Conservation (phyloP, 306 rosid species). For the Sindora glabra region DNA sequence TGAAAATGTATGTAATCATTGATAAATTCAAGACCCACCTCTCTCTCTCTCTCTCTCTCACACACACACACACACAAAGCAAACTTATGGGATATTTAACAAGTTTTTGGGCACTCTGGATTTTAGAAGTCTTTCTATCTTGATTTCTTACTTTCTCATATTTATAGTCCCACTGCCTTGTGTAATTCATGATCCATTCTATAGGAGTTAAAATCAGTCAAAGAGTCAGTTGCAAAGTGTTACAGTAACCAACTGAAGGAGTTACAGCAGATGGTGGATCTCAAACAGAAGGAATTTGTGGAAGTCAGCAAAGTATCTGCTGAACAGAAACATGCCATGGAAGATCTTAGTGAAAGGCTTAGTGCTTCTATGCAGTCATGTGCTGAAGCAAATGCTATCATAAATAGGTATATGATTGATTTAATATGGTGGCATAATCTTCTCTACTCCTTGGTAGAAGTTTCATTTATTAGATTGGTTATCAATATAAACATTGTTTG, state of each 20-base stretch:
- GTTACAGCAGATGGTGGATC: slow-evolving; percentile 51
- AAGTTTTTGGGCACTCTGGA: slow-evolving; percentile 3
- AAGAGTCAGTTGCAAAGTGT: slow-evolving; percentile 52
- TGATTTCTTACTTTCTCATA: neutral
- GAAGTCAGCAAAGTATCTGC: slow-evolving; percentile 52
- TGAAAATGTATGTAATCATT: slow-evolving; percentile 52
- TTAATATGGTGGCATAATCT: neutral
- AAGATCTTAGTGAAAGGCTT: slow-evolving; percentile 79
- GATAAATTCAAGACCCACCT: neutral
- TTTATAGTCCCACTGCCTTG: neutral
- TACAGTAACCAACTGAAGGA: slow-evolving; percentile 59
- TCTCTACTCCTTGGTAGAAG: neutral
- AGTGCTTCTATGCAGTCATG: slow-evolving; percentile 77
- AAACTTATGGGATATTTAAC: neutral
- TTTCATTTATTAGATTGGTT: slow-evolving; percentile 3
- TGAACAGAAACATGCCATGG: slow-evolving; percentile 65
- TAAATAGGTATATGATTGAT: slow-evolving; percentile 52
- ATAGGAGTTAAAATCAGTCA: slow-evolving; percentile 69
- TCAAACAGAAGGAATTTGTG: slow-evolving; percentile 59
- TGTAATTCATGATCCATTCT: slow-evolving; percentile 10
- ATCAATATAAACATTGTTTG: slow-evolving; percentile 8
- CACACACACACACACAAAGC: too few relatives aligned
- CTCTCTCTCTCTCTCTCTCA: neutral
- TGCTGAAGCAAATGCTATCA: slow-evolving; percentile 76
- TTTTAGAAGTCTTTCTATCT: slow-evolving; percentile 1